Conservation (phyloP, 2,329 filamentous ascomycete species). For the Gyromitra esculenta region DNA sequence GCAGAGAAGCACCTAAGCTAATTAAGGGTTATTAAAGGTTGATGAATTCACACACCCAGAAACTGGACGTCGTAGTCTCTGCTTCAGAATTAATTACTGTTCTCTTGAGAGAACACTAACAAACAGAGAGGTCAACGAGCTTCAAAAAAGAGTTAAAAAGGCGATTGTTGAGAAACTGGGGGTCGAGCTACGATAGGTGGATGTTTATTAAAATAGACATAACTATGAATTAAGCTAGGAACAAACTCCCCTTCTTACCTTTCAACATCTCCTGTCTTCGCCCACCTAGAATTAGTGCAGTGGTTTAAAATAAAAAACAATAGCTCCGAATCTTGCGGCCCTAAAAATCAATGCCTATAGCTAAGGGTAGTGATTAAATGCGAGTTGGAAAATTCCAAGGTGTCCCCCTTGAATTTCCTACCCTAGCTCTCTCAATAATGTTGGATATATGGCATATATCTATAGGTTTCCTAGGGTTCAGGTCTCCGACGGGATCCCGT, state of each 20-base stretch:
- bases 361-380: background rate
- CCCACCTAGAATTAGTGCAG: background rate
- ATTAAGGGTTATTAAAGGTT: constrained; percentile 44
- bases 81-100: constrained; percentile 92
- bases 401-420: background rate
- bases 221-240: background rate
- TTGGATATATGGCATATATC: too few relatives aligned
- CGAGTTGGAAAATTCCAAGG: background rate
- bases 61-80: constrained; percentile 82
- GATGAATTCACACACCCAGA: constrained; percentile 91
- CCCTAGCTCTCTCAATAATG: background rate
- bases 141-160: constrained; percentile 75
- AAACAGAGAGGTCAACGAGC: constrained; percentile 77
- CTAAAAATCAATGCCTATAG: background rate
- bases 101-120: constrained; percentile 91
- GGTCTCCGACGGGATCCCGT: too few relatives aligned
- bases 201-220: background rate
- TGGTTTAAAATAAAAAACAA: background rate
- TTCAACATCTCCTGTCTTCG: background rate
- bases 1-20: background rate
- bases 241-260: background rate
- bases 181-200: constrained; percentile 75
- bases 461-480: too few relatives aligned
- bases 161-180: constrained; percentile 76
- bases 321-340: background rate